Percentiles rank a stretch among this genome's conserved stretches.
Conservation (phyloP, 2,329 filamentous ascomycete genomes). For the Nectriaceae sp. region DNA sequence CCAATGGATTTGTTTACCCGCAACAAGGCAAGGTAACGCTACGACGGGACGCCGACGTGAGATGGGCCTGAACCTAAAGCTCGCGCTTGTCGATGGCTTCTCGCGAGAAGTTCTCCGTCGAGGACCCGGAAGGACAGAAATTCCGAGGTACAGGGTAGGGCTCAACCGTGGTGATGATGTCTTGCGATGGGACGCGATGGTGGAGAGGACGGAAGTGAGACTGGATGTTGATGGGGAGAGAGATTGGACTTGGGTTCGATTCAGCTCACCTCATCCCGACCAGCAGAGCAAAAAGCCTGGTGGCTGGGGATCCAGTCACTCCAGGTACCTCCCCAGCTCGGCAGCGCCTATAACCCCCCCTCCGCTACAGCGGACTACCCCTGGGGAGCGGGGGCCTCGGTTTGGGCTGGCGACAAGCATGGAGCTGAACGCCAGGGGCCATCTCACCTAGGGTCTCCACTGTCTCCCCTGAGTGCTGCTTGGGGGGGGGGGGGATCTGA, state of each 20-base stretch:
- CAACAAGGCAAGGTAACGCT: conserved; percentile 2
- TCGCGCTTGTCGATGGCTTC: too few species aligned
- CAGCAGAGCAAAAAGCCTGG: not conserved
- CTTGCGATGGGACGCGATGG: not conserved
- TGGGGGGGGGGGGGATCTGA: not conserved
- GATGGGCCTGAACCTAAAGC: too few species aligned
- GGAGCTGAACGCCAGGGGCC: not conserved
- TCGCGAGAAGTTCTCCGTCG: not conserved
- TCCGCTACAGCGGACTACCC: not conserved
- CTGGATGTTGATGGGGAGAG: not conserved
- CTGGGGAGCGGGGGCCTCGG: too few species aligned
- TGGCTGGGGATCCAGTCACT: not conserved
- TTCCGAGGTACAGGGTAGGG: not conserved
- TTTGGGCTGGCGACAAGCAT: not conserved
- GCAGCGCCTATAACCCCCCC: not conserved
- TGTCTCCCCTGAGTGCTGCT: too few species aligned
- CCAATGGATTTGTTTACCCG: conserved; percentile 44
- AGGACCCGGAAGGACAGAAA: not conserved
- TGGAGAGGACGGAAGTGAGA: not conserved
- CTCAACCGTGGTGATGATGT: not conserved
- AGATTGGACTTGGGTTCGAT: not conserved
- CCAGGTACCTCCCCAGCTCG: not conserved
- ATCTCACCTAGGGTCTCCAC: not conserved
- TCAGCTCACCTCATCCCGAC: not conserved
- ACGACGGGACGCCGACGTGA: not conserved